Conservation (phyloP, 2,329 filamentous ascomycete species). For the Monilinia vaccinii-corymbosi region DNA sequence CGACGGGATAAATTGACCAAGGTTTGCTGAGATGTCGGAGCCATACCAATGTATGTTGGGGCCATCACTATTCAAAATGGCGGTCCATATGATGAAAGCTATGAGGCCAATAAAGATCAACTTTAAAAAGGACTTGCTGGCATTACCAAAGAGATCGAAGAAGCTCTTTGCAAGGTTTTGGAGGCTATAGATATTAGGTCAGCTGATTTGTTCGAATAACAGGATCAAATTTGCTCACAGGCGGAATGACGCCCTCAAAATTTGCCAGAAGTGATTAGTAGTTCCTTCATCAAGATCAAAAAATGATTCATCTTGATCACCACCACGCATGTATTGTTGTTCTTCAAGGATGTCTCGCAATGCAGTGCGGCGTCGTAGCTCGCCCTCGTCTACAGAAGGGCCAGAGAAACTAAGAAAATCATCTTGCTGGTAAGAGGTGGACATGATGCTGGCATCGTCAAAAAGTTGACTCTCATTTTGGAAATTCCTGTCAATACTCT, state of each 20-base stretch:
- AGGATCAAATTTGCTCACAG: not conserved
- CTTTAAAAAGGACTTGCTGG: not conserved
- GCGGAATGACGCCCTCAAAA: not conserved
- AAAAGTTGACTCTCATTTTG: constrained; percentile 32
- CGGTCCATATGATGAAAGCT: not conserved
- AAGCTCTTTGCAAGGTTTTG: not conserved
- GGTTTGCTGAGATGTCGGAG: not conserved
- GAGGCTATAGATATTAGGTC: not conserved
- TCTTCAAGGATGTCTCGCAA: constrained; percentile 12
- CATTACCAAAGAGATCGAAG: not conserved
- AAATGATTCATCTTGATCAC: not conserved
- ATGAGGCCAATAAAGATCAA: not conserved
- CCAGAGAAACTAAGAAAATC: constrained; percentile 5
- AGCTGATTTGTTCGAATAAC: not conserved
- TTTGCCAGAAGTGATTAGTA: not conserved
- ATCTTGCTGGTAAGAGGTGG: constrained; percentile 15
- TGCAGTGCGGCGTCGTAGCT: constrained; percentile 1
- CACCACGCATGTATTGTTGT: constrained; percentile 7
- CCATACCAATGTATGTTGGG: constrained; percentile 2
- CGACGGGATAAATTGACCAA: constrained; percentile 5
- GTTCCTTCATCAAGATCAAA: not conserved
- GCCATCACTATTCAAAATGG: not conserved
- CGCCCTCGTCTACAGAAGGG: constrained; percentile 7
- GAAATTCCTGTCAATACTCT: constrained; percentile 25
- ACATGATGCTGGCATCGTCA: constrained; percentile 28